Conservation (phyloP, 352 stramenopile species). For the Pythium rishiriense region DNA sequence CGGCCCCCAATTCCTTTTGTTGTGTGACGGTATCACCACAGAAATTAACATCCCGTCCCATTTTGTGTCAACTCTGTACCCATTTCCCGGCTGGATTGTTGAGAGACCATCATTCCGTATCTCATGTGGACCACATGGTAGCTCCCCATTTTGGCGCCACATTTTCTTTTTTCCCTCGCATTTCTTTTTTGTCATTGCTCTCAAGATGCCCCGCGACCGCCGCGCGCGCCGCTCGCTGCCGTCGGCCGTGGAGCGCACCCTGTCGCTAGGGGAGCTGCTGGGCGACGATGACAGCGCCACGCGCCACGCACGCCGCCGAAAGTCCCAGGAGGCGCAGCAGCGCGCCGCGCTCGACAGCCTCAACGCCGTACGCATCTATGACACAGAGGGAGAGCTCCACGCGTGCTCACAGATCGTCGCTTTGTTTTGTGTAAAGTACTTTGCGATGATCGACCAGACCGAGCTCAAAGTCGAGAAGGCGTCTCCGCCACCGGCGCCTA, state of each 20-base stretch:
- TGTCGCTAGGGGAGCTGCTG: constrained; percentile 32
- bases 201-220: constrained; percentile 9
- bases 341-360: constrained; percentile 21
- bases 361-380: constrained; percentile 24
- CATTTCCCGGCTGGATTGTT: no score
- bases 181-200: background rate
- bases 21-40: no score
- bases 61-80: no score
- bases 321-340: constrained; percentile 23
- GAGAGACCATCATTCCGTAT: no score
- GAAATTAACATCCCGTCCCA: no score
- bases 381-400: background rate
- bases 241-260: constrained; percentile 31
- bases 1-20: background rate
- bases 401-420: background rate
- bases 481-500: background rate
- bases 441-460: constrained; percentile 34
- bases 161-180: background rate
- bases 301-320: constrained; percentile 11
- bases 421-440: constrained; percentile 24
- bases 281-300: constrained; percentile 19
- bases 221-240: constrained; percentile 32
- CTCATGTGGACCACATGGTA: no score
- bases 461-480: constrained; percentile 27
- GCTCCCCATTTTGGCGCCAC: constrained; percentile 24